These are phyloP conservation scores for Agroathelia rolfsii DNA, from an alignment of 1,284 basidiomycete genomes.

Conservation along the genomic window DNA sequence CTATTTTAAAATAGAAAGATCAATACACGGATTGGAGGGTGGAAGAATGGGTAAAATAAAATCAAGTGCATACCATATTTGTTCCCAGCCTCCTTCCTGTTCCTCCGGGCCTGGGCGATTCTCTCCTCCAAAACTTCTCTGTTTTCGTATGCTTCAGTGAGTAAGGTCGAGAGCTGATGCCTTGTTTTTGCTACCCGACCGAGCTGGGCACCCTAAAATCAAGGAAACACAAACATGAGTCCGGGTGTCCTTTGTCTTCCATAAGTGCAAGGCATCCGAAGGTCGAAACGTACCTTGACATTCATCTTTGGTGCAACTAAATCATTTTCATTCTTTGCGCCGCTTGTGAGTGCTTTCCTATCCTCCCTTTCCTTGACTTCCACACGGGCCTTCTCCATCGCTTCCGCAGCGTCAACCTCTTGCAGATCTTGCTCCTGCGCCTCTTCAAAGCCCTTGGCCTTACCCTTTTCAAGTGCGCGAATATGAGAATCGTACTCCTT, in stretches of 20 bases:
- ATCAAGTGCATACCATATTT: conserved; percentile 58
- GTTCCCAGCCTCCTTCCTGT: conserved; percentile 78
- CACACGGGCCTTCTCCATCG: conserved; percentile 64
- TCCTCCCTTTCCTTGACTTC: conserved; percentile 66
- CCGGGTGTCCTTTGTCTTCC: too few relatives aligned
- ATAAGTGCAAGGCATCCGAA: conserved; percentile 5
- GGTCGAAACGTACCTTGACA: conserved; percentile 40
- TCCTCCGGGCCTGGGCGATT: conserved; percentile 69
- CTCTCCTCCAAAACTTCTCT: conserved; percentile 68
- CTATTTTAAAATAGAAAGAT: too few relatives aligned
- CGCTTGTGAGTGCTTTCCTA: conserved; percentile 58
- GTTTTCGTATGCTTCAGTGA: conserved; percentile 71
- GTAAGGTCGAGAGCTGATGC: conserved; percentile 66
- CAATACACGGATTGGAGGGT: background rate
- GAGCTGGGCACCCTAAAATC: conserved; percentile 49
- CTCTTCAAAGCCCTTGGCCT: conserved; percentile 56
- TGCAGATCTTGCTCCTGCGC: conserved; percentile 40
- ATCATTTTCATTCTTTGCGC: conserved; percentile 31
- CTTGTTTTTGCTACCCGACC: conserved; percentile 59
- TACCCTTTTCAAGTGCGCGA: conserved; percentile 58
- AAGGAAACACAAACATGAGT: background rate
- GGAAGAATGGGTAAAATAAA: background rate
- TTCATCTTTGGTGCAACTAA: conserved; percentile 64
- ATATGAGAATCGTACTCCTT: conserved; percentile 59
- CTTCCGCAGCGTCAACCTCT: conserved; percentile 58